phyloP scores from a whole-genome alignment of 2,329 filamentous ascomycete genomes.

The Calonectria crousiana region DNA sequence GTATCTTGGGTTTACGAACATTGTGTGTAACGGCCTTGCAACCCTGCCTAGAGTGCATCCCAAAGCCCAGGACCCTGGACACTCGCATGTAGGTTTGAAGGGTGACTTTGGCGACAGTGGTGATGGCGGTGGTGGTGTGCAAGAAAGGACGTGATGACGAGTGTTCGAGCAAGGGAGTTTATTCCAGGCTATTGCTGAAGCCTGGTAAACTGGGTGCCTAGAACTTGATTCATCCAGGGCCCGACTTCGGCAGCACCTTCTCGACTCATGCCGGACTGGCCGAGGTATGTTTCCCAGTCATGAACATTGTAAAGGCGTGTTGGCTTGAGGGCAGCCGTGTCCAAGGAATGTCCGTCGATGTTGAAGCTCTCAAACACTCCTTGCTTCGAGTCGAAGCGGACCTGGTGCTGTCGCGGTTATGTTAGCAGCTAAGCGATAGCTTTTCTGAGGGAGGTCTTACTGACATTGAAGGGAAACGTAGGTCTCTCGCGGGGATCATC shows the following conservation, averaged over 20 bases:
- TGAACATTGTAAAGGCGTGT: slow-evolving; percentile 39
- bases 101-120: background rate
- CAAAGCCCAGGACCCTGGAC: slow-evolving; percentile 26
- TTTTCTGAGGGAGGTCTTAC: slow-evolving; percentile 20
- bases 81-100: slow-evolving; percentile 23
- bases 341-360: slow-evolving; percentile 36
- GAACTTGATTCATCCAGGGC: slow-evolving; percentile 47
- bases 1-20: slow-evolving; percentile 16
- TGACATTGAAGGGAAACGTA: slow-evolving; percentile 60
- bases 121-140: slow-evolving; percentile 35
- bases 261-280: slow-evolving; percentile 40
- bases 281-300: slow-evolving; percentile 44
- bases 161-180: slow-evolving; percentile 26
- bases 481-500: slow-evolving; percentile 70
- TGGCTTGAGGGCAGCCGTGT: slow-evolving; percentile 30
- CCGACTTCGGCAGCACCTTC: slow-evolving; percentile 41
- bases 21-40: slow-evolving; percentile 21
- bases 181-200: slow-evolving; percentile 30
- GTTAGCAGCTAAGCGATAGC: slow-evolving; percentile 13
- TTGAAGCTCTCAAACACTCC: slow-evolving; percentile 51
- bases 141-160: slow-evolving; percentile 26
- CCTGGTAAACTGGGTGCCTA: slow-evolving; percentile 48
- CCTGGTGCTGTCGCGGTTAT: slow-evolving; percentile 38
- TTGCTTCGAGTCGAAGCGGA: slow-evolving; percentile 53
- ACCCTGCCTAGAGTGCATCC: background rate